Conservation (phyloP, 345 rosid species). For the Microthlaspi erraticum region DNA sequence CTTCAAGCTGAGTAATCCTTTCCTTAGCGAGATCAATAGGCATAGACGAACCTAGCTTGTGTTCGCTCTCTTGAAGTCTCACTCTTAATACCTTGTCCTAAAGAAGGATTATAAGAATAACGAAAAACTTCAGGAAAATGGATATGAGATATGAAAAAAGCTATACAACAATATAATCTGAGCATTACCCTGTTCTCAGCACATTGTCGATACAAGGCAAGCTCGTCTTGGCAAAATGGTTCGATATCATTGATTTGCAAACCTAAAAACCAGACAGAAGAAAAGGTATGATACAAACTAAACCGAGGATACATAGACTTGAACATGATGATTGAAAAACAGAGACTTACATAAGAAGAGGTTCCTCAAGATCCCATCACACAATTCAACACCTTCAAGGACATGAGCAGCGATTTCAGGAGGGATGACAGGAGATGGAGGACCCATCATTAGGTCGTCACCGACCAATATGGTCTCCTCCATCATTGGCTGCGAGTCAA, state of each 20-base stretch:
- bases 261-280: conserved; percentile 50
- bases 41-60: conserved; percentile 87
- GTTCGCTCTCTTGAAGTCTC: conserved; percentile 86
- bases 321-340: not conserved
- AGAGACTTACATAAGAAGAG: conserved; percentile 83
- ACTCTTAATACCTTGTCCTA: conserved; percentile 86
- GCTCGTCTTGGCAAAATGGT: conserved; percentile 95
- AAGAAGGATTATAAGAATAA: not conserved
- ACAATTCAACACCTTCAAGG: conserved; percentile 80
- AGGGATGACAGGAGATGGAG: conserved; percentile 87
- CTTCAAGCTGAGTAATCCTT: conserved; percentile 77
- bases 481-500: conserved; percentile 90
- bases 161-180: not conserved
- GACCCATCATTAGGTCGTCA: conserved; percentile 94
- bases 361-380: conserved; percentile 83
- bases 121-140: not conserved
- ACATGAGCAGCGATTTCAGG: conserved; percentile 92
- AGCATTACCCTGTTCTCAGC: conserved; percentile 74
- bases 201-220: conserved; percentile 77
- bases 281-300: not conserved
- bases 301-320: not conserved
- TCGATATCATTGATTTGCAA: conserved; percentile 90
- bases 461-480: conserved; percentile 96
- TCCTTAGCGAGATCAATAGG: conserved; percentile 76
- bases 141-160: conserved; percentile 14